A percentile compares a stretch with the other conserved stretches of the same genome.
These are phyloP conservation scores for Solanum ossicruentum DNA, from an alignment of 257 asterid genomes.

Conservation along the genomic window DNA sequence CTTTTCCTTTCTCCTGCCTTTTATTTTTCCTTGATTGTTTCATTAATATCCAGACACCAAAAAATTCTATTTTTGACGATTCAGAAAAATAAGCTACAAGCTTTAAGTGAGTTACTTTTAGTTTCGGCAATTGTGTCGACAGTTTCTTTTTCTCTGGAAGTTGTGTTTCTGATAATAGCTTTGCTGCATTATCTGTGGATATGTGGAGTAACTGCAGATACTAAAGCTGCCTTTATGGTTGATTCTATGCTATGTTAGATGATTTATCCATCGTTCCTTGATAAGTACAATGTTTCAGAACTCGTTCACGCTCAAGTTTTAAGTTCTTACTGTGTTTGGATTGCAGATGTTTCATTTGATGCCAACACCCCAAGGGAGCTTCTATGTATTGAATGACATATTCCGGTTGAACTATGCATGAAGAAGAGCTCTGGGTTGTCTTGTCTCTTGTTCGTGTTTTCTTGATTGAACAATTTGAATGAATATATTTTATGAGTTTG, in stretches of 20 bases:
- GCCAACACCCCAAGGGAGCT: conserved; percentile 82
- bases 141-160: background rate
- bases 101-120: background rate
- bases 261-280: background rate
- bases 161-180: background rate
- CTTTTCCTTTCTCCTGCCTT: background rate
- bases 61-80: background rate
- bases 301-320: background rate
- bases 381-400: conserved; percentile 73
- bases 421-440: background rate
- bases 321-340: background rate
- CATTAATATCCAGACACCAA: background rate
- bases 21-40: background rate
- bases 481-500: background rate
- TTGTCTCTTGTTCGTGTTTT: background rate
- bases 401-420: conserved; percentile 88
- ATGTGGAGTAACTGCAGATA: background rate
- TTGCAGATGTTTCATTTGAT: conserved; percentile 87
- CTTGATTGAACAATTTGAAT: conserved; percentile 11
- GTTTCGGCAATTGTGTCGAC: background rate
- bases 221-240: background rate
- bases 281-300: background rate
- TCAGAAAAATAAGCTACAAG: background rate
- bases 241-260: background rate
- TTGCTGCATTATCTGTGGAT: background rate